Percentiles rank a stretch among this genome's conserved stretches.
Conservation (phyloP, 371 early-diverging fungal genomes). For the Mucor circinelloides region DNA sequence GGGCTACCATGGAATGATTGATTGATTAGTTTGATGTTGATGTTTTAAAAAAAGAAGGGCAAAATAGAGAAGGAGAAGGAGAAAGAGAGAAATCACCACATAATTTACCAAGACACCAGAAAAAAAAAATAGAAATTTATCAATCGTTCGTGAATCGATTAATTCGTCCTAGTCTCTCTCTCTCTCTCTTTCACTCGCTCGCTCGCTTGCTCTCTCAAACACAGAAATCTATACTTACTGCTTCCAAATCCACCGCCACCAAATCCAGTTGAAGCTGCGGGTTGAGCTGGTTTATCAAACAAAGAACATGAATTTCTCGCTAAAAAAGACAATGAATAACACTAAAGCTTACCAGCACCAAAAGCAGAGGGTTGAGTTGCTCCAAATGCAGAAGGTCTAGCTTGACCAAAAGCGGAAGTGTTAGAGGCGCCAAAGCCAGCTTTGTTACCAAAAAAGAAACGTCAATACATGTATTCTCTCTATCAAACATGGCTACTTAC, state of each 20-base stretch:
- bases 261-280: slow-evolving; percentile 30
- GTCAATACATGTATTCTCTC: neutral
- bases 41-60: neutral
- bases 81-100: neutral
- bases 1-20: slow-evolving; percentile 10
- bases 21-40: neutral
- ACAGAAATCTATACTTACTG: slow-evolving; percentile 28
- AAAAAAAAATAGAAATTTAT: neutral
- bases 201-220: neutral
- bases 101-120: neutral
- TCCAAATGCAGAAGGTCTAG: slow-evolving; percentile 44
- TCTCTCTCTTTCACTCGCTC: neutral
- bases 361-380: slow-evolving; percentile 34
- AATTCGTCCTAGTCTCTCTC: neutral
- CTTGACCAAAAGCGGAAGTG: slow-evolving; percentile 53
- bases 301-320: neutral
- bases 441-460: neutral
- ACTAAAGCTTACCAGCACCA: slow-evolving; percentile 24
- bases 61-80: neutral
- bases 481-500: slow-evolving; percentile 17
- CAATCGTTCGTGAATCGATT: neutral
- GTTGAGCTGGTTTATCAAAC: slow-evolving; percentile 22
- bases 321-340: neutral
- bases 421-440: slow-evolving; percentile 43
- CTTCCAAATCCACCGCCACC: slow-evolving; percentile 47